Conservation (phyloP, 2,329 filamentous ascomycete species). For the Cordyceps cateniannulata region DNA sequence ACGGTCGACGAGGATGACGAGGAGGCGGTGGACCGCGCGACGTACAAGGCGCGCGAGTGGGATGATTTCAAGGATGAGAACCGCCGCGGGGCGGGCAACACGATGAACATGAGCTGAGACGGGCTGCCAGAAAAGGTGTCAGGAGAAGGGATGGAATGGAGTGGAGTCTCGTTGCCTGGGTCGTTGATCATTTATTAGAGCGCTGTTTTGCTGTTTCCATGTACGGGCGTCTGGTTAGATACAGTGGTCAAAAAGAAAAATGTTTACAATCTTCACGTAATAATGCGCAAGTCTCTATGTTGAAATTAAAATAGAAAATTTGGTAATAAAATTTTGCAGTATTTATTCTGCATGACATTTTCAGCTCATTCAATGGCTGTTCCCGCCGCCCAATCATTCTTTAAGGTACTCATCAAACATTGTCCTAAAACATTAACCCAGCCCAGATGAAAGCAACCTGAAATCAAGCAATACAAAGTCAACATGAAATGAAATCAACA, state of each 20-base stretch:
- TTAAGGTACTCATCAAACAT: neutral
- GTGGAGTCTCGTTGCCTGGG: too few species aligned
- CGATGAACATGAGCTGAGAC: constrained; percentile 64
- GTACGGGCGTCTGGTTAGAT: neutral
- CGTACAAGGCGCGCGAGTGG: constrained; percentile 89
- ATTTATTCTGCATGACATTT: too few species aligned
- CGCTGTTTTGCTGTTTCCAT: neutral
- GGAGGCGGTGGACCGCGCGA: constrained; percentile 82
- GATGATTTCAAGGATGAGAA: constrained; percentile 92
- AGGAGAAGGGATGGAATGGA: neutral
- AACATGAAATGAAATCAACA: neutral
- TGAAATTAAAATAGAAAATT: neutral
- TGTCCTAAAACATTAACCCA: neutral
- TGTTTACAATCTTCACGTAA: neutral
- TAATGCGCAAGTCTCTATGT: neutral
- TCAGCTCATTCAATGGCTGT: too few species aligned
- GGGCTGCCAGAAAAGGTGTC: neutral
- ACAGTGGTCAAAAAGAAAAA: too few species aligned
- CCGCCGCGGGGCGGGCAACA: constrained; percentile 76
- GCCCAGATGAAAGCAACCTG: neutral
- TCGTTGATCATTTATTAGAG: neutral
- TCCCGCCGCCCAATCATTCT: neutral
- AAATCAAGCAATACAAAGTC: neutral
- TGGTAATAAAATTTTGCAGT: too few species aligned
- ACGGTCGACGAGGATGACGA: constrained; percentile 85